phyloP scores from a whole-genome alignment of 2,329 filamentous ascomycete genomes.

The Talaromyces sp. region DNA sequence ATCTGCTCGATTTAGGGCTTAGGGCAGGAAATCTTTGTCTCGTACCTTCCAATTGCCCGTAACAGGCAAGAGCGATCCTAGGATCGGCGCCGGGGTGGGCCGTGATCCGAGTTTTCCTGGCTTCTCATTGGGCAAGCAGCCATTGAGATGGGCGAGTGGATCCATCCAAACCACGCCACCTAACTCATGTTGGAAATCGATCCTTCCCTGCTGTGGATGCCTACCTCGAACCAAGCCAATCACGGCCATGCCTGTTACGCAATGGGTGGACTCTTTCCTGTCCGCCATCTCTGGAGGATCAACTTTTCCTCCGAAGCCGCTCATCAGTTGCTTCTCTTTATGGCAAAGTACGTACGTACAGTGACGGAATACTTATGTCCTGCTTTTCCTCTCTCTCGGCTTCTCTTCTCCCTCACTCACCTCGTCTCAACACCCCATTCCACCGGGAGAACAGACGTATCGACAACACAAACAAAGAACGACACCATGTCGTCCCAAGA shows the following conservation, averaged over 20 bases:
- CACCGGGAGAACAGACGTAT: not conserved
- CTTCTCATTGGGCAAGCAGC: not conserved
- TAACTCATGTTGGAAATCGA: not conserved
- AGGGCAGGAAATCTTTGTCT: not conserved
- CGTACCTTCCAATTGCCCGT: not conserved
- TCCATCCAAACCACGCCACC: not conserved
- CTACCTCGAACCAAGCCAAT: not conserved
- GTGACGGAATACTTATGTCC: not conserved
- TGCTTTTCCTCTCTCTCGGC: not conserved
- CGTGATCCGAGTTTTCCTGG: not conserved
- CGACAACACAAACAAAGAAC: too few relatives aligned
- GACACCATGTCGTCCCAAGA: constrained; percentile 10
- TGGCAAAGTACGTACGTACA: not conserved
- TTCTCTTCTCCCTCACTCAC: not conserved
- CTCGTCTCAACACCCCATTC: not conserved
- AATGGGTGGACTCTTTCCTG: constrained; percentile 4
- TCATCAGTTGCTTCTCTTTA: not conserved
- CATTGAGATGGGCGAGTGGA: not conserved
- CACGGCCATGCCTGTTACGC: not conserved
- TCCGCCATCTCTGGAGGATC: not conserved
- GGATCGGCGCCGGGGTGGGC: not conserved
- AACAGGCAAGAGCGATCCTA: not conserved
- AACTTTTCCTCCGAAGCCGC: not conserved
- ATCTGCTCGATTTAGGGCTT: not conserved
- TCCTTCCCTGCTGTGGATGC: not conserved